Base-by-base conservation (phyloP, 352 stramenopile genomes). In the Globisporangium barbulae region DNA sequence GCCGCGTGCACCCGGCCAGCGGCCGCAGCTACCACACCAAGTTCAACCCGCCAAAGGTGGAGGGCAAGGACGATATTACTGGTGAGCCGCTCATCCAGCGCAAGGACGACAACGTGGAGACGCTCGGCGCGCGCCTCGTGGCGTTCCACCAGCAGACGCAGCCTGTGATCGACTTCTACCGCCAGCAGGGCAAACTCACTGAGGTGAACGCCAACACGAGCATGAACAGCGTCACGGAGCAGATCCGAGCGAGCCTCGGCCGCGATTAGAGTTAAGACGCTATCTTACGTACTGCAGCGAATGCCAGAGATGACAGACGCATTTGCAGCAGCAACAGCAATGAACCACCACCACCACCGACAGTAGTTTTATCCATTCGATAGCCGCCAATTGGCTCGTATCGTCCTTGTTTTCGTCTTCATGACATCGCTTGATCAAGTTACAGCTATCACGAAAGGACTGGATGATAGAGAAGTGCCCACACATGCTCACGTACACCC, bases 1-100 rank as follows among this genome's bases (percentile, higher is more conserved):
- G 97, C 65, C 97, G 96, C 71, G 97, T 99, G 73, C 95, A 99
- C 86, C 89, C 93, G 53, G 85, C 75, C n/a, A 97, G 78, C 42
- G 97, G 97, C 78, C 89, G 95, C 67, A 98, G 86, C 74, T 99
- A 99, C 82, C 97, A 99, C 76, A 86, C 98, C 64, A 98, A 98
- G 87, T 99, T 98, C 81, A 97, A 97, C 65, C 96, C 96, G 53
- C 97, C 97, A 31, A 97, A 98, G 83, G 84, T 89, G 15, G 74
- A 74, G 0, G 83, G 76, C 64, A 87, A 88, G 68, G 88, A 96
- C 76, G 97, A 99, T 75, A 63, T 98, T 50, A 99, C 96, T n/a
- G 93, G 94, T 48, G 97, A 99, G 70, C 70, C 88, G 47, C 82
- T 99, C 59, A 99, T 99, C 82, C 96, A 99, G 79, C 89, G 97